phyloP scores from a whole-genome alignment of 2,329 filamentous ascomycete species.

The Tolypocladium sp. region DNA sequence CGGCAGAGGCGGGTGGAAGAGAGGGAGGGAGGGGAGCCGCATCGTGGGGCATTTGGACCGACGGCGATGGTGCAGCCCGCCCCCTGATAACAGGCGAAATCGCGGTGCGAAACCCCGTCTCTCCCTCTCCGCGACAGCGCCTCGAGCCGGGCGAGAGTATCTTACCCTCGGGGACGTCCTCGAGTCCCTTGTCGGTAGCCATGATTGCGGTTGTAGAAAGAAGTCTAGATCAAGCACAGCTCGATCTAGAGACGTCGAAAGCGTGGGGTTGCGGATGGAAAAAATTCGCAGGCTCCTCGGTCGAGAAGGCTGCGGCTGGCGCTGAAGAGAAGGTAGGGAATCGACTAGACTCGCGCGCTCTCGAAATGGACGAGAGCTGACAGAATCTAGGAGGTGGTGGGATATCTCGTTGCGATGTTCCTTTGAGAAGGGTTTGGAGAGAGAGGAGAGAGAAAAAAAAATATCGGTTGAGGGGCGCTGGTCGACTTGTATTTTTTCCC shows the following conservation, averaged over 20 bases:
- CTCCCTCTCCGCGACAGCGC: background rate
- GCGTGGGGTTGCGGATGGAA: constrained; percentile 25
- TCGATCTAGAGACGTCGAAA: constrained; percentile 55
- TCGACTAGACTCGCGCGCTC: constrained; percentile 40
- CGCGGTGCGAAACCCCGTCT: background rate
- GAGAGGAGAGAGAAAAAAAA: constrained; percentile 23
- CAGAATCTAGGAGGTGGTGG: constrained; percentile 29
- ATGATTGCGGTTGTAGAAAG: constrained; percentile 70
- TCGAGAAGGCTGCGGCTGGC: constrained; percentile 22
- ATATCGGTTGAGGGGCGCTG: constrained; percentile 27
- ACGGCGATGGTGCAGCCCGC: background rate
- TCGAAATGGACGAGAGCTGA: constrained; percentile 33
- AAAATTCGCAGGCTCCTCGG: constrained; percentile 27
- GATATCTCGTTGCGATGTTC: constrained; percentile 21
- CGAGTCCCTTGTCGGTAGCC: constrained; percentile 96
- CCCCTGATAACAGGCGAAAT: background rate
- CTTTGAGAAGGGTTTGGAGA: constrained; percentile 18
- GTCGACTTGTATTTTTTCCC: constrained; percentile 24
- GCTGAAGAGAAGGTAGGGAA: constrained; percentile 16
- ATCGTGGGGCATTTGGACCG: constrained; percentile 1
- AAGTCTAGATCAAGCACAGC: constrained; percentile 68
- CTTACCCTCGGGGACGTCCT: constrained; percentile 94
- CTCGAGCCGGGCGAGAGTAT: constrained; percentile 16
- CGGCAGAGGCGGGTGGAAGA: background rate
- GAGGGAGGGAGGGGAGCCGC: constrained; percentile 1